Percentiles rank a stretch among this genome's conserved stretches.
Conservation (phyloP, 179 eudicot species). For the Amaranthus tricolor region DNA sequence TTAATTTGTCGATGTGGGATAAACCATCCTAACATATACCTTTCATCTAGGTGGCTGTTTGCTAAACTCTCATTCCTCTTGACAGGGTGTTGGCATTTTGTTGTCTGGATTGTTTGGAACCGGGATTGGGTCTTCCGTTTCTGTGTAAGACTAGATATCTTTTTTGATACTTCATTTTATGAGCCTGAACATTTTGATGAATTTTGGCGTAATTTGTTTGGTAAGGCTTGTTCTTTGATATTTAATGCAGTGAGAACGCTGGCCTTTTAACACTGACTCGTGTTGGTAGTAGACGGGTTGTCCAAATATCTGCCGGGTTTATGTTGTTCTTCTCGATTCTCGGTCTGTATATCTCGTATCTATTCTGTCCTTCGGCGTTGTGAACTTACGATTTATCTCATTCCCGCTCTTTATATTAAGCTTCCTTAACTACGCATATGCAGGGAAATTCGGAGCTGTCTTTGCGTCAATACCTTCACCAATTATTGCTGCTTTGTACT, state of each 20-base stretch:
- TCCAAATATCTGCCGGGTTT: conserved; percentile 87
- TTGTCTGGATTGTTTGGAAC: conserved; percentile 86
- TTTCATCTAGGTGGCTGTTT: background rate
- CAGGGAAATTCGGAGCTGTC: conserved; percentile 93
- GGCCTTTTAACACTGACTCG: conserved; percentile 79
- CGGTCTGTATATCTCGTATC: conserved; percentile 35
- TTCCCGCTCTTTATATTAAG: background rate
- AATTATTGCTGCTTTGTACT: conserved; percentile 73
- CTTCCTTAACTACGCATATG: background rate
- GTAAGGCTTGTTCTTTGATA: background rate
- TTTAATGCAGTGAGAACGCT: conserved; percentile 73
- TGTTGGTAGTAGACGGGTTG: conserved; percentile 87
- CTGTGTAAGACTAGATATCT: conserved; percentile 47
- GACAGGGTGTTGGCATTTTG: conserved; percentile 59
- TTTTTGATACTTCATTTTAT: background rate
- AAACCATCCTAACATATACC: background rate
- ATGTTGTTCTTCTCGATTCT: conserved; percentile 92
- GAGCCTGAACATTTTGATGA: background rate
- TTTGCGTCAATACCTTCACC: conserved; percentile 90
- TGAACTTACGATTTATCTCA: background rate
- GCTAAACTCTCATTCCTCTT: background rate
- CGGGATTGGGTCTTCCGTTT: conserved; percentile 73
- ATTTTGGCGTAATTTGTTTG: background rate
- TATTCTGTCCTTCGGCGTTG: background rate
- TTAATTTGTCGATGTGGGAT: too few relatives aligned